phyloP scores from a whole-genome alignment of 257 asterid genomes.

The Capsicum rhomboideum region DNA sequence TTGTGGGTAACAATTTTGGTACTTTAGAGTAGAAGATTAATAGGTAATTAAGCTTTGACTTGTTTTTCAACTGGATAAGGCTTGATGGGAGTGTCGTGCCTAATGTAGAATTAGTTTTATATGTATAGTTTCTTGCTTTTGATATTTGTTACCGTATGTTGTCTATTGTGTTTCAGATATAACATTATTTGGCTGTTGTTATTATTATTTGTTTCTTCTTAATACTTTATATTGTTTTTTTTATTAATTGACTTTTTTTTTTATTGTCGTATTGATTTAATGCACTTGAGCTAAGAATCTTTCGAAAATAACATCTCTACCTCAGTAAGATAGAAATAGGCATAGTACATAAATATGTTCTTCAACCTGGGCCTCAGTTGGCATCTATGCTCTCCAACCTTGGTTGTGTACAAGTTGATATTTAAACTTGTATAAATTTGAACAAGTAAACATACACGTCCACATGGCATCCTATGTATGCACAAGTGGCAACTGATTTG shows the following conservation, averaged over 20 bases:
- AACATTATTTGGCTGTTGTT: background rate
- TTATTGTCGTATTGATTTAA: too few relatives aligned
- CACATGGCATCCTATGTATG: too few relatives aligned
- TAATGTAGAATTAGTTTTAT: background rate
- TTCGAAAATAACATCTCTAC: too few relatives aligned
- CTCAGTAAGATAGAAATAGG: too few relatives aligned
- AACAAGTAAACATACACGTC: too few relatives aligned
- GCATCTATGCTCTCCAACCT: too few relatives aligned
- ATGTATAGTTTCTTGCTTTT: background rate
- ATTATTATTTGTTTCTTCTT: too few relatives aligned
- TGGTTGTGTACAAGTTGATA: too few relatives aligned
- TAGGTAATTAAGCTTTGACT: background rate
- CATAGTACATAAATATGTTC: too few relatives aligned
- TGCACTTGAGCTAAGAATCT: background rate
- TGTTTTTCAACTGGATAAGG: background rate
- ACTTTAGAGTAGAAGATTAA: background rate
- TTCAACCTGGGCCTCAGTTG: too few relatives aligned
- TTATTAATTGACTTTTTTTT: background rate
- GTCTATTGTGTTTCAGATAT: background rate
- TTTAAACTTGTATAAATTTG: too few relatives aligned
- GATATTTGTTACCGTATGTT: background rate
- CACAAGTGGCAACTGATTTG: too few relatives aligned
- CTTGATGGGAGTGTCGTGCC: background rate
- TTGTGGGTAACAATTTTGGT: background rate
- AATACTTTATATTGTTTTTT: background rate